Conservation (phyloP, 768 basidiomycete genomes). For the Hygrocybe punicea region DNA sequence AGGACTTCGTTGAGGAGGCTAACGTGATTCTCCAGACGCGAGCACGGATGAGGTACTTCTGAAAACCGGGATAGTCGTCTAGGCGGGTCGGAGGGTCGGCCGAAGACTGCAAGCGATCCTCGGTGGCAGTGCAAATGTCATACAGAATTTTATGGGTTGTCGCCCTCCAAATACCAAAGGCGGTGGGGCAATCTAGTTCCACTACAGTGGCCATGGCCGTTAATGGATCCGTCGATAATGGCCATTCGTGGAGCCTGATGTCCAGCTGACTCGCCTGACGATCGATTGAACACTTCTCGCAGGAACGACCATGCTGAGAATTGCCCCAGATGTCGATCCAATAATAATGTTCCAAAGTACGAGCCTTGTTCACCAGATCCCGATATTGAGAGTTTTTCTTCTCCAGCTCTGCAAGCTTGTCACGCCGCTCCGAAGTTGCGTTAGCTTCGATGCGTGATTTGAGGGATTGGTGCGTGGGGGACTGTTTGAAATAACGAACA, state of each 20-base stretch:
- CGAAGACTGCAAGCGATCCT: not conserved
- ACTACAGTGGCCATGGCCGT: slow-evolving; percentile 36
- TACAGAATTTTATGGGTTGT: slow-evolving; percentile 39
- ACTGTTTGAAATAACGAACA: slow-evolving; percentile 32
- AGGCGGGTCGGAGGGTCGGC: not conserved
- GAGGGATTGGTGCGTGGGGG: slow-evolving; percentile 20
- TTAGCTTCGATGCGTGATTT: slow-evolving; percentile 26
- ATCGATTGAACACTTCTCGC: slow-evolving; percentile 30
- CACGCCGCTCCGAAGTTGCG: slow-evolving; percentile 17
- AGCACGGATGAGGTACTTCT: not conserved
- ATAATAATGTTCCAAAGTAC: slow-evolving; percentile 7
- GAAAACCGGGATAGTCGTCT: not conserved
- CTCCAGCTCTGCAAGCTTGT: slow-evolving; percentile 29
- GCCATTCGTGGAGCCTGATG: slow-evolving; percentile 46
- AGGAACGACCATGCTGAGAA: slow-evolving; percentile 7
- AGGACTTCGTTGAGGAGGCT: slow-evolving; percentile 37
- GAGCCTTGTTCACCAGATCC: slow-evolving; percentile 13
- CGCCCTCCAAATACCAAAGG: slow-evolving; percentile 44
- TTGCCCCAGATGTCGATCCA: not conserved
- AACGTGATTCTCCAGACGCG: slow-evolving; percentile 25
- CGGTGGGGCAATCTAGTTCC: slow-evolving; percentile 38
- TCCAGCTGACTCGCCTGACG: slow-evolving; percentile 17
- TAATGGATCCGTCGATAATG: slow-evolving; percentile 32
- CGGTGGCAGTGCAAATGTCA: slow-evolving; percentile 29
- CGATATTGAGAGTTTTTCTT: slow-evolving; percentile 25